These are phyloP conservation scores for Peronospora belbahrii DNA, from an alignment of 352 stramenopile species.

Conservation along the genomic window DNA sequence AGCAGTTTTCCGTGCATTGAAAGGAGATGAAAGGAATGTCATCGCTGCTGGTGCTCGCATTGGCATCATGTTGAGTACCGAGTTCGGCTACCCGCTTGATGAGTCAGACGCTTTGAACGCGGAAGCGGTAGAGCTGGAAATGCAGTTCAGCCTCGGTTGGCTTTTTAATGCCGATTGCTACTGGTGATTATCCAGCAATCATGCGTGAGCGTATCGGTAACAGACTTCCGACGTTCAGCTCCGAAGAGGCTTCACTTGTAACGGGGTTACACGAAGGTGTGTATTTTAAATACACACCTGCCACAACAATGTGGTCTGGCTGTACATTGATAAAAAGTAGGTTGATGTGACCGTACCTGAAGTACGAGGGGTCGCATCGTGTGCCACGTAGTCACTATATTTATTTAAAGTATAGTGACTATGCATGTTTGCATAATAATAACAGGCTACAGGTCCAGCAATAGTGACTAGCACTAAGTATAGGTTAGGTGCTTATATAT, in stretches of 20 bases:
- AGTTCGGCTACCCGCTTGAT: slow-evolving; percentile 73
- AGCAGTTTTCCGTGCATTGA: slow-evolving; percentile 76
- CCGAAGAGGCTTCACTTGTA: slow-evolving; percentile 59
- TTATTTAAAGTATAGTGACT: too few species aligned
- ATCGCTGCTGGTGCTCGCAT: slow-evolving; percentile 61
- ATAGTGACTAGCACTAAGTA: too few species aligned
- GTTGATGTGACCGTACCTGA: too few species aligned
- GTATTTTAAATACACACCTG: too few species aligned
- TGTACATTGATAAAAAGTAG: too few species aligned
- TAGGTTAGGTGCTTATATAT: too few species aligned
- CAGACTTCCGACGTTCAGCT: slow-evolving; percentile 83
- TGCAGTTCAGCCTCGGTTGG: slow-evolving; percentile 90
- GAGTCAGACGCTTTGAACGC: slow-evolving; percentile 34
- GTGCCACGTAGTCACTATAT: too few species aligned
- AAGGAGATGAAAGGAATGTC: slow-evolving; percentile 14
- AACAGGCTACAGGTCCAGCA: too few species aligned
- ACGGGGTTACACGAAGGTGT: too few species aligned
- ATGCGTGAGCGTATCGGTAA: slow-evolving; percentile 81
- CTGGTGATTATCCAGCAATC: slow-evolving; percentile 86
- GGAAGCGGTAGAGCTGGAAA: slow-evolving; percentile 65
- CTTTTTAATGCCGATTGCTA: slow-evolving; percentile 88
- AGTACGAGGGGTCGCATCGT: too few species aligned
- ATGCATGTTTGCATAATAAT: too few species aligned
- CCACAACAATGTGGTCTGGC: too few species aligned
- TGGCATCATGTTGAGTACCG: slow-evolving; percentile 88